These are phyloP conservation scores for Lablab purpureus DNA, from an alignment of 306 rosid species.

Conservation along the genomic window DNA sequence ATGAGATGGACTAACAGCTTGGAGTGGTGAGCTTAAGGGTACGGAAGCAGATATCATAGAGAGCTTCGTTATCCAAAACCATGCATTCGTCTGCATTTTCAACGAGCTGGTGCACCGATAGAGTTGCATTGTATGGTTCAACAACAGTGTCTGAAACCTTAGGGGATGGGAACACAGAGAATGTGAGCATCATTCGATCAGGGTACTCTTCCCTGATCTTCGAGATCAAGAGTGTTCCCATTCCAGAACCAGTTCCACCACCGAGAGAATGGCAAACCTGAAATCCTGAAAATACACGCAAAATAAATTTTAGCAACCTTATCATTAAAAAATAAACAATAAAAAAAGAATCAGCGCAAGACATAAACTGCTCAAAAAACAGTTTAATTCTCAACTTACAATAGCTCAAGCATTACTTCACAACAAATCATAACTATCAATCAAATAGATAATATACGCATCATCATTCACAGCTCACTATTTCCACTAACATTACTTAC, in stretches of 20 bases:
- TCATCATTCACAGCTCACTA: neutral
- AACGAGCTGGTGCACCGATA: constrained; percentile 69
- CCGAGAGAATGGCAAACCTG: constrained; percentile 76
- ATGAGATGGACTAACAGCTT: constrained; percentile 54
- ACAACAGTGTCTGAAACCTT: constrained; percentile 74
- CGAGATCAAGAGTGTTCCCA: constrained; percentile 71
- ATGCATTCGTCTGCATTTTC: constrained; percentile 77
- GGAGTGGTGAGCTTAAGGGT: constrained; percentile 73
- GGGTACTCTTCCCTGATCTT: constrained; percentile 77
- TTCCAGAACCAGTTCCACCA: constrained; percentile 75
- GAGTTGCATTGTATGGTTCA: constrained; percentile 72
- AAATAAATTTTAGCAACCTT: neutral
- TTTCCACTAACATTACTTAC: neutral
- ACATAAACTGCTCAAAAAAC: neutral
- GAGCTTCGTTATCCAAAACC: constrained; percentile 75
- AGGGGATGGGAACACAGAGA: constrained; percentile 71
- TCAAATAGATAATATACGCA: too few species aligned
- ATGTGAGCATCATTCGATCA: constrained; percentile 72
- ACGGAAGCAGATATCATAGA: constrained; percentile 68
- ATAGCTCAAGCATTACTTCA: neutral
- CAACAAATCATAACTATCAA: neutral
- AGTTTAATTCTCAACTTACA: neutral
- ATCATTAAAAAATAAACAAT: too few species aligned
- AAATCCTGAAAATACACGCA: constrained; percentile 50
- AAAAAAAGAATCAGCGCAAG: too few species aligned